Evolutionary conservation across 257 asterid genomes (phyloP), one percentile per base, ranked within the genome.

Genomic region (Forsythia suspensa): DNA sequence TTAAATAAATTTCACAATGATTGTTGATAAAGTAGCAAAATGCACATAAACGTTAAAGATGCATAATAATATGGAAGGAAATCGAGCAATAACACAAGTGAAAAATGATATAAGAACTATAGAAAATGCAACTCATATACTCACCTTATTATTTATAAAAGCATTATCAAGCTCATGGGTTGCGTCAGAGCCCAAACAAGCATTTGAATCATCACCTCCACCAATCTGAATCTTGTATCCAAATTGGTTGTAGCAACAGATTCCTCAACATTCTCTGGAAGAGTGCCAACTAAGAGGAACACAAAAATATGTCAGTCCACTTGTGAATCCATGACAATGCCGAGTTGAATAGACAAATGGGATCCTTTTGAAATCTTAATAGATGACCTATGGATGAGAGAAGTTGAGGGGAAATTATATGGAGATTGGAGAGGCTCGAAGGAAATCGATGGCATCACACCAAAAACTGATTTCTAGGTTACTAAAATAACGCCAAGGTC

Each of bases 171-270:
- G 63, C 12, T 75, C 92, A 71, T 80, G 85, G 55, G 72, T 79
- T 61, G 81, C 82, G 82, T 74, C 82, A 69, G 76, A 82, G 67
- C 80, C 85, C 84, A 83, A 84, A 76, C 91, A 81, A 41, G 71
- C 77, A 79, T 68, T 79, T 40, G 94, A 74, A 73, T 83, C 85
- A 84, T 86, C 89, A 74, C 34, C 34, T 84, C 87, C 67, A 55
- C 89, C 87, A 86, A 80, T 84, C 90, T 90, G 85, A 91, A 85
- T 70, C 87, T 83, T 29, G 84, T 61, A 68, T 87, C 92, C 91
- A 93, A 84, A 87, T 92, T 73, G 72, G 89, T 80, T 80, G 82
- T 88, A 80, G 82, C 85, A 69, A 81, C 90, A 76, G 87, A 80
- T 63, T 86, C 88, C 81, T 84, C 90, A 44, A 72, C 77, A 48